Base-by-base conservation (phyloP, 2,329 filamentous ascomycete genomes). In the Ceratocystis smalleyi region DNA sequence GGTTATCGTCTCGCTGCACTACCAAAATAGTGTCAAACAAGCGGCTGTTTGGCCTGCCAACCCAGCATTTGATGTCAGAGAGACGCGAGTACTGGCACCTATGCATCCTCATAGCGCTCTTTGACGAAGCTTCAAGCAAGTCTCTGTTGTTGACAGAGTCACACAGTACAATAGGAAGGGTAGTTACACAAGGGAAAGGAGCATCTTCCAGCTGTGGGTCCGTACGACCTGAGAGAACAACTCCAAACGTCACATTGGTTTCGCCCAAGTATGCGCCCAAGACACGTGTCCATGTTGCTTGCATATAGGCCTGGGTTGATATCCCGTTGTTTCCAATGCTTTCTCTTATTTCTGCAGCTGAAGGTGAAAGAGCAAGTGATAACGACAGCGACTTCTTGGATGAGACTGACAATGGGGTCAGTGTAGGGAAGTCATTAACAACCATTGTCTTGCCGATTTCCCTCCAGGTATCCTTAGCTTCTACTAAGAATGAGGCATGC, bases 21-120 rank as follows among this genome's bases (percentile, higher is more conserved):
- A 89, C 87, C 66, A 96, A 83, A 1, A 96, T 77, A 0, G 90
- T 92, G 70, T 96, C 91, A 69, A 96, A 96, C 0, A 94, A 77
- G 0, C 80, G 76, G 5, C 82, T 79, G 27, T 86, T 82, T 0
- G 85, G 77, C 65, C 82, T 79, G 0, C 84, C 85, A 19, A 89
- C 78, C 79, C 85, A 86, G 61, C 81, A 83, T 69, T 95, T 89
- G 8, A 95, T 85, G 35, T 83, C 81, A 2, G 80, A 78, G 5
- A 96, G 76, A 0, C 89, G 83, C 0, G 83, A 83, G 69, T 87
- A 86, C 68, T 94, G 89, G 70, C 90, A 77, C 66, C 83, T 84
- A 59, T 87, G 81, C 0, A 91, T 74, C 3, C 77, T 74, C 0
- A 81, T 78, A 70, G 88, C 91, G 59, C 82, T 82, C 0, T 76